Evolutionary conservation across 352 stramenopile genomes (phyloP), one percentile per base, ranked within the genome.

Genomic region (Phytophthora melonis): DNA sequence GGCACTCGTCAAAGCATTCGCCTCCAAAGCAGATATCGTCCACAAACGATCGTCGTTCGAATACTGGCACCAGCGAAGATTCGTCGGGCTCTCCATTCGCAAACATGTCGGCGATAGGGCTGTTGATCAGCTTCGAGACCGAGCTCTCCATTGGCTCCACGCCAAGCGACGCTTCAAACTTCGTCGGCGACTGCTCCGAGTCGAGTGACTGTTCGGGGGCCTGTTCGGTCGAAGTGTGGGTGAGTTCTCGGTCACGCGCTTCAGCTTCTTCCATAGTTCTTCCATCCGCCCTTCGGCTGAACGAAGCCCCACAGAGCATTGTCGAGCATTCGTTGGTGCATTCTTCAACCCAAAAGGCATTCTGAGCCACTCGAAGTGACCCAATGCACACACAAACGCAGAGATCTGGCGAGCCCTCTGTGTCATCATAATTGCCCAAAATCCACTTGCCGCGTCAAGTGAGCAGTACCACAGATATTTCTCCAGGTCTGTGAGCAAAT

Each of bases 1-100:
- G n/a, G n/a, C n/a, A n/a, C n/a, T n/a, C n/a, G n/a, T n/a, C n/a
- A n/a, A n/a, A n/a, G n/a, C n/a, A n/a, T n/a, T n/a, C n/a, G n/a
- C n/a, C n/a, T n/a, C n/a, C n/a, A n/a, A n/a, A n/a, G n/a, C 43
- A 52, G 14, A 52, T 52, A 23, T 52, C 43, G n/a, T 52, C 43
- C 0, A 52, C 43, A 14, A 52, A 52, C 0, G 43, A 52, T 2
- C 43, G 43, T 3, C 43, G 43, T 3, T 52, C n/a, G 7, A 52
- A 52, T 5, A 52, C 45, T 1, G 45, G 45, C 1, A n/a, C 16
- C 16, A 13, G 7, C 45, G 13, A 19, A 7, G 45, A 52, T 1
- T 6, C 5, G 16, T 52, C 45, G 0, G 45, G 11, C 16, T 52
- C 45, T 2, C 45, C 45, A 23, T 10, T 13, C 6, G n/a, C 3